Evolutionary conservation across 805 yeast species (phyloP), one percentile per base, ranked within the genome.

Genomic region (Zygosaccharomyces bailii): DNA sequence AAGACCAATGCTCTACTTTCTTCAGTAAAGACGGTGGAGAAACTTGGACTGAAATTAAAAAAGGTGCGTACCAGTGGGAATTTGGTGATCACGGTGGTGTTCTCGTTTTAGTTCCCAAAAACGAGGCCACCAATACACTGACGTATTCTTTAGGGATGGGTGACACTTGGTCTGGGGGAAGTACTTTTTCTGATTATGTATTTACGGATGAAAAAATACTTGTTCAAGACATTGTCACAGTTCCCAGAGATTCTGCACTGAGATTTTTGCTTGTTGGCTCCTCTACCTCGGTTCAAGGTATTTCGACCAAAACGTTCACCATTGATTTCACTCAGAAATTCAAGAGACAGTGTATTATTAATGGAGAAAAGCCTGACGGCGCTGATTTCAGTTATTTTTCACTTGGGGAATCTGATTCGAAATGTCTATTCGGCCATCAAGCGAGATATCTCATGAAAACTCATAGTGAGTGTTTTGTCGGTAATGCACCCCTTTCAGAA

Each of bases 31-130:
- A 93, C 66, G 99, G 93, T 2, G 99, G 99, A 46, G 68, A 80
- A 11, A 76, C 89, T 2, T 93, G 98, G 98, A 77, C 65, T 41
- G 95, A 87, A 64, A 70, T 91, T 21, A 73, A 67, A 47, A 79
- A 83, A 48, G 93, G 95, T 3, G 74, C 79, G 1, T 76, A 78
- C 54, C 84, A 84, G 78, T 93, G 98, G 98, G 98, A 90, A 65
- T 93, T 73, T 63, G 98, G 98, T 50, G 99, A 93, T 64, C 86
- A 87, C 52, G 99, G 99, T 13, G 82, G 96, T 0, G 75, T 93
- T 27, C 66, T 93, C 39, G 87, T 87, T 1, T 62, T 90, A 39
- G 91, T 84, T 1, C 73, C 80, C 31, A 78, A 76, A 4, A 69
- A 65, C 3, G 80, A 76, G 23, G 67, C 71, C 5, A 82, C 96